Evolutionary conservation across 2,329 filamentous ascomycete species (phyloP).

Genomic region (Trichoderma endophyticum): DNA sequence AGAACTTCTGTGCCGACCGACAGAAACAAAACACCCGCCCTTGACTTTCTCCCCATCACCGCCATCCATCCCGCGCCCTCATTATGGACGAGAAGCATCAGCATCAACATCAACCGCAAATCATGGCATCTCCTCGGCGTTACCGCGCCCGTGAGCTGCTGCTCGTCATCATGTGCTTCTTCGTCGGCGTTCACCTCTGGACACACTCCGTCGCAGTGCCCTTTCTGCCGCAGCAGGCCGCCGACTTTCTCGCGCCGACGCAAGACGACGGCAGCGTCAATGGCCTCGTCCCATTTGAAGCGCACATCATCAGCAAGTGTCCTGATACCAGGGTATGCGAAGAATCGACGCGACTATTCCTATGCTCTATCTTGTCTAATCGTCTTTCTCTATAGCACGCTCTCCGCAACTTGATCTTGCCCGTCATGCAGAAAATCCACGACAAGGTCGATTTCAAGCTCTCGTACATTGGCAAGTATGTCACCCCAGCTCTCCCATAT

Average conservation of each 20-base stretch:
- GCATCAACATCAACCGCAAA: conserved; percentile 15
- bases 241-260: neutral
- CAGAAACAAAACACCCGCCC: neutral
- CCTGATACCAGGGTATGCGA: conserved; percentile 69
- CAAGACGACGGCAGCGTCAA: conserved; percentile 12
- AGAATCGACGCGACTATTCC: neutral
- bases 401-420: conserved; percentile 74
- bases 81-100: conserved; percentile 33
- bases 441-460: conserved; percentile 88
- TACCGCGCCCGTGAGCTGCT: conserved; percentile 25
- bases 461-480: conserved; percentile 81
- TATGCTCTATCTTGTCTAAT: neutral
- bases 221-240: neutral
- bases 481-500: conserved; percentile 16
- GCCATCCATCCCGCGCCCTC: neutral
- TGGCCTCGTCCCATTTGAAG: conserved; percentile 71
- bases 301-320: conserved; percentile 97
- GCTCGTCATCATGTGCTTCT: conserved; percentile 24
- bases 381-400: conserved; percentile 55
- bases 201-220: conserved; percentile 17
- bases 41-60: neutral
- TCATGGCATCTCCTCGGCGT: conserved; percentile 21
- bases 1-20: fast-evolving
- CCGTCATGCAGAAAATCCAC: conserved; percentile 76
- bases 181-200: conserved; percentile 24